phyloP scores from a whole-genome alignment of 192 early-diverging fungal species.

The Bifiguratus adelaidae region DNA sequence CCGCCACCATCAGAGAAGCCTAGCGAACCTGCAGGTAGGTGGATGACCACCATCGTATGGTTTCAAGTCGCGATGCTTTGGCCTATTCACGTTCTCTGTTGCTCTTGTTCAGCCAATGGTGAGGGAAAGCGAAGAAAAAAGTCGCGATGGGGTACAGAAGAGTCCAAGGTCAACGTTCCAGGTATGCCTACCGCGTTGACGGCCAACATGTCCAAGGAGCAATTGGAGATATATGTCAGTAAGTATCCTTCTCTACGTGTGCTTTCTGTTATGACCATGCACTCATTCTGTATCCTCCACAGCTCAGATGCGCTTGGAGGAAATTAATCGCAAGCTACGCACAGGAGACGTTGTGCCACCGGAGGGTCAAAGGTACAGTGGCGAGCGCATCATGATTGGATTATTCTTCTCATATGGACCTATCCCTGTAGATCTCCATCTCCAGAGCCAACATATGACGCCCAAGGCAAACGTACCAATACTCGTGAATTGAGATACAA shows the following conservation, averaged over 20 bases:
- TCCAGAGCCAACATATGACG: conserved; percentile 84
- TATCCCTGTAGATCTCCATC: conserved; percentile 73
- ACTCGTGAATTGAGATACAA: conserved; percentile 89
- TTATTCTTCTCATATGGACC: background rate
- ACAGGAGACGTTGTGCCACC: conserved; percentile 78
- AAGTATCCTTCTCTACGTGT: conserved; percentile 7
- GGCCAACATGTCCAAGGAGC: conserved; percentile 62
- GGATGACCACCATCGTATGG: too few relatives aligned
- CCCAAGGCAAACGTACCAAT: conserved; percentile 92
- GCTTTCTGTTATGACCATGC: background rate
- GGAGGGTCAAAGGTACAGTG: conserved; percentile 57
- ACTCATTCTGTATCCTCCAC: background rate
- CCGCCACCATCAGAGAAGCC: too few relatives aligned
- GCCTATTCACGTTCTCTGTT: too few relatives aligned
- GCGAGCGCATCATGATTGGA: background rate
- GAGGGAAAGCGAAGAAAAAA: conserved; percentile 57
- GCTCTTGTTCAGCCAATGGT: too few relatives aligned
- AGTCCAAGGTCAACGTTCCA: conserved; percentile 60
- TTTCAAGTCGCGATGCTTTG: too few relatives aligned
- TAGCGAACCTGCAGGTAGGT: too few relatives aligned
- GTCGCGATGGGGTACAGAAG: conserved; percentile 84
- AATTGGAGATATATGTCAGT: conserved; percentile 70
- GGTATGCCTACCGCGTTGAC: conserved; percentile 73
- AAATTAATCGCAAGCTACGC: conserved; percentile 73
- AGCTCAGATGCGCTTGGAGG: conserved; percentile 84